phyloP scores from a whole-genome alignment of 441 rosid species.

The Pelargonium cotyledonis region DNA sequence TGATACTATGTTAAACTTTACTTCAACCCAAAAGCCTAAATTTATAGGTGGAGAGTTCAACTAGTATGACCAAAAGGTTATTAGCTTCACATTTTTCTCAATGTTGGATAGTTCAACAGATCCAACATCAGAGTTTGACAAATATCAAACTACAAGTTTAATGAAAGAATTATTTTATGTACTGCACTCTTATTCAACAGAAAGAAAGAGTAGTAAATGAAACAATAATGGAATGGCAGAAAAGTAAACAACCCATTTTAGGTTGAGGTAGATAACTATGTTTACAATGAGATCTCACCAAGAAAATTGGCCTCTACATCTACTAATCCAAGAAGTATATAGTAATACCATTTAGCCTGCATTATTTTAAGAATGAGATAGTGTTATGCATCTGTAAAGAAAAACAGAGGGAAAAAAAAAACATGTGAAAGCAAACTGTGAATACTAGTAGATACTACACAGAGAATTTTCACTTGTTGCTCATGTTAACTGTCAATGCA shows the following conservation, averaged over 20 bases:
- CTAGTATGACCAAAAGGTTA: too few relatives aligned
- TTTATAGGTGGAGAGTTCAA: too few relatives aligned
- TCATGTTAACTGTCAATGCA: too few relatives aligned
- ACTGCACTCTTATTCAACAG: too few relatives aligned
- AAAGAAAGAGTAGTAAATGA: neutral
- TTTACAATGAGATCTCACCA: slow-evolving; percentile 41
- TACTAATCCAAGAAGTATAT: slow-evolving; percentile 61
- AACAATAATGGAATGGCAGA: neutral
- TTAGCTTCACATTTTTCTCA: too few relatives aligned
- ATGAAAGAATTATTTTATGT: neutral
- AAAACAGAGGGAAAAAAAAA: slow-evolving; percentile 2
- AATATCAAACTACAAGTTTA: neutral
- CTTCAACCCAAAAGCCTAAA: too few relatives aligned
- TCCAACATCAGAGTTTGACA: neutral
- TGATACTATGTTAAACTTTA: too few relatives aligned
- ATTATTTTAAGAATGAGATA: slow-evolving; percentile 24
- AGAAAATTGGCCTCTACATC: slow-evolving; percentile 91
- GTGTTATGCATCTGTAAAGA: neutral
- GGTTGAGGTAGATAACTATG: neutral
- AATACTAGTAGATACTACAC: too few relatives aligned
- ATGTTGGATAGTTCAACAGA: too few relatives aligned
- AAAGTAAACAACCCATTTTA: slow-evolving; percentile 9
- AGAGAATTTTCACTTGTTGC: too few relatives aligned
- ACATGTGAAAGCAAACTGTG: neutral
- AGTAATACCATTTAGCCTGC: slow-evolving; percentile 92